Percentiles rank a stretch among this genome's conserved stretches.
Conservation (phyloP, 129 eudicot genomes). For the Logfia minima region DNA sequence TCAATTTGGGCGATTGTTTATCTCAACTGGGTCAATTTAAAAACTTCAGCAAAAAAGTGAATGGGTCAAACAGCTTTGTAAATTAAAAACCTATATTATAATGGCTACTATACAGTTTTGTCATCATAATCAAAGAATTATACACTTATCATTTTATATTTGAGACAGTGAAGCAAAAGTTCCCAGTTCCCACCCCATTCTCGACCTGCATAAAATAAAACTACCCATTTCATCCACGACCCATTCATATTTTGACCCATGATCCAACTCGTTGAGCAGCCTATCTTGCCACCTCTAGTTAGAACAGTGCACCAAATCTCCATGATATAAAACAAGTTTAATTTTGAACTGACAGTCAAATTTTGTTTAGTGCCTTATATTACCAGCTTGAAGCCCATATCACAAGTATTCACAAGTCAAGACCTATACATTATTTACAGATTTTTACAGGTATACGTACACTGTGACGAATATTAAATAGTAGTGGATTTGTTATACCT, state of each 20-base stretch:
- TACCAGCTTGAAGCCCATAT: not conserved
- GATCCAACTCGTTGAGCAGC: not conserved
- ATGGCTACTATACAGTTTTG: not conserved
- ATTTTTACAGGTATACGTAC: not conserved
- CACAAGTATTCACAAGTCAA: not conserved
- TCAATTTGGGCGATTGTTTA: not conserved
- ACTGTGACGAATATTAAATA: not conserved
- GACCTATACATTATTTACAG: not conserved
- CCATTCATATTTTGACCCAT: not conserved
- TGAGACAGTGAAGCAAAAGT: not conserved
- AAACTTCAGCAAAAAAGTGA: not conserved
- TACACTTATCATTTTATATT: not conserved
- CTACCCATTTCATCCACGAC: not conserved
- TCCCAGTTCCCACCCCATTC: not conserved
- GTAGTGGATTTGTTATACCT: constrained; percentile 43
- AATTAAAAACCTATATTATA: too few species aligned
- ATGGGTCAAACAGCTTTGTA: not conserved
- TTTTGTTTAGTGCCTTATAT: constrained; percentile 1
- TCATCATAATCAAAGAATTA: not conserved
- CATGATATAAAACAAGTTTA: constrained; percentile 7
- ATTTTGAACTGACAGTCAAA: not conserved
- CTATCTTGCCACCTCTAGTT: not conserved
- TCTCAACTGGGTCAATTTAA: not conserved
- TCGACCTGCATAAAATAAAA: not conserved
- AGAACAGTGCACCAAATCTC: not conserved